These are phyloP conservation scores for Solanum bukasovii DNA, from an alignment of 257 asterid species.

Conservation along the genomic window DNA sequence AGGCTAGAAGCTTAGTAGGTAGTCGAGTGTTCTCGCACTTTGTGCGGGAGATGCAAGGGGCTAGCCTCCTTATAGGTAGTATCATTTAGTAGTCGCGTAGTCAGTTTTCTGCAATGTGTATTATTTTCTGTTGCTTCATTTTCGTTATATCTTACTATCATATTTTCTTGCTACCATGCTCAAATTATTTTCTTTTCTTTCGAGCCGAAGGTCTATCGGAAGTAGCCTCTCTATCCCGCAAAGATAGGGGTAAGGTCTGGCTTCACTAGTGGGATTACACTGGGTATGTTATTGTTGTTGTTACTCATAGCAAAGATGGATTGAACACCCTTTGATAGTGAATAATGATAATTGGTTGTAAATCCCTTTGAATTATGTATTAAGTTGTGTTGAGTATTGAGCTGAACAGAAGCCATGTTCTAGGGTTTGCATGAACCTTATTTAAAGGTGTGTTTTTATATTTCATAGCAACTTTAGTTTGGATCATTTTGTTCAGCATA, in stretches of 20 bases:
- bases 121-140: background rate
- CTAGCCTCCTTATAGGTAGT: background rate
- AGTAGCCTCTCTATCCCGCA: background rate
- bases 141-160: background rate
- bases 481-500: background rate
- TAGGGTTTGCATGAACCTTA: background rate
- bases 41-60: background rate
- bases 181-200: background rate
- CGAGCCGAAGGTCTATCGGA: background rate
- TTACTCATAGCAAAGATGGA: background rate
- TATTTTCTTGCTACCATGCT: background rate
- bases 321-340: background rate
- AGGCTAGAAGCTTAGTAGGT: background rate
- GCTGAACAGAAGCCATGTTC: background rate
- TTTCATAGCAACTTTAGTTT: background rate
- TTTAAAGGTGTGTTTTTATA: background rate
- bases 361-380: background rate
- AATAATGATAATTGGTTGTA: background rate
- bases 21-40: background rate
- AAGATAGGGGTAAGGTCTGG: background rate
- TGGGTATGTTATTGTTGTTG: background rate
- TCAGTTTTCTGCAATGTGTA: background rate
- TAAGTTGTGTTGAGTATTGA: background rate
- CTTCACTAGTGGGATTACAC: background rate
- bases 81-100: background rate